These are phyloP conservation scores for Scutellaria minor DNA, from an alignment of 257 asterid genomes.

Conservation along the genomic window DNA sequence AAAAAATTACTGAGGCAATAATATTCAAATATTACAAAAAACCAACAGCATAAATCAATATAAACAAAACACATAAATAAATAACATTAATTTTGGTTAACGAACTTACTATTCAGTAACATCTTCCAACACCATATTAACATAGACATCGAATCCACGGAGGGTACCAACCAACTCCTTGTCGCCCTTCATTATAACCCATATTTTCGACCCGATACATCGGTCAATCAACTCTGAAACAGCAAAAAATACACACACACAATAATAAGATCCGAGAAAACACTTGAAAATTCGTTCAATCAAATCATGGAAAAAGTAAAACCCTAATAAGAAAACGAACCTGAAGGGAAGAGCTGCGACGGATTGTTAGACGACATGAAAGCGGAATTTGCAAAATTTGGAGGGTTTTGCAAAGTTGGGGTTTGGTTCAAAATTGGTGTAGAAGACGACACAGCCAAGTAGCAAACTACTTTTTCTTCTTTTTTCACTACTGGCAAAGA, in stretches of 20 bases:
- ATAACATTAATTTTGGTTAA: background rate
- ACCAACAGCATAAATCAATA: background rate
- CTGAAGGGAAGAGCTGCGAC: constrained; percentile 84
- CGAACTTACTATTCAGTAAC: constrained; percentile 77
- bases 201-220: constrained; percentile 83
- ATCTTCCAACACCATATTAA: constrained; percentile 88
- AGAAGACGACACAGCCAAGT: constrained; percentile 1
- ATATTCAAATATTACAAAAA: background rate
- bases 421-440: constrained; percentile 23
- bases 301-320: background rate
- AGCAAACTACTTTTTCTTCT: background rate
- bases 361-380: constrained; percentile 70
- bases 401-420: constrained; percentile 32
- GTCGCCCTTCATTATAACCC: constrained; percentile 96
- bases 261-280: constrained; percentile 5
- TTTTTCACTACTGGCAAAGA: background rate
- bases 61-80: constrained; percentile 2
- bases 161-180: constrained; percentile 88
- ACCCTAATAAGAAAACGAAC: constrained; percentile 34
- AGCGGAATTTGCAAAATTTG: background rate
- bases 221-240: constrained; percentile 78
- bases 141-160: constrained; percentile 82
- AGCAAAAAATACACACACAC: background rate
- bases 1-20: background rate
- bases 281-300: background rate